phyloP scores from a whole-genome alignment of 2,329 filamentous ascomycete genomes.

The Trichoderma sp. region DNA sequence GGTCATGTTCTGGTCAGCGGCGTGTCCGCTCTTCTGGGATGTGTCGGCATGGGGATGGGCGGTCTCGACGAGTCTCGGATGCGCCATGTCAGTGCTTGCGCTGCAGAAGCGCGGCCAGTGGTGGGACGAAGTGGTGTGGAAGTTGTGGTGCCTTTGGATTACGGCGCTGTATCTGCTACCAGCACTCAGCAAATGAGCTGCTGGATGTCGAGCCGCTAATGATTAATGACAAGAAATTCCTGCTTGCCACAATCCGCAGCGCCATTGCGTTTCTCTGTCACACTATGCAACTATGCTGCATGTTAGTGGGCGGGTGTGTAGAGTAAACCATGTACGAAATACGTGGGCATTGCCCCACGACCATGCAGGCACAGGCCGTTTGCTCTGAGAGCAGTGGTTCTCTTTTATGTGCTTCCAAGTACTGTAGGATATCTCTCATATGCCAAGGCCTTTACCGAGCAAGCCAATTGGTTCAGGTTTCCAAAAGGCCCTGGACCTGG shows the following conservation, averaged over 20 bases:
- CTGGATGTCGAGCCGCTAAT: background rate
- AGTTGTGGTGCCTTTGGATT: slow-evolving; percentile 37
- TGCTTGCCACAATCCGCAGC: background rate
- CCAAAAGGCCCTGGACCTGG: slow-evolving; percentile 1
- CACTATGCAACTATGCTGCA: background rate
- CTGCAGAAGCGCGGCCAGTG: slow-evolving; percentile 30
- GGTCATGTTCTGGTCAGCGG: slow-evolving; percentile 31
- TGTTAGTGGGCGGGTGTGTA: background rate
- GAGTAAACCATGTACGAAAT: background rate
- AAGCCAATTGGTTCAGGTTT: slow-evolving; percentile 15
- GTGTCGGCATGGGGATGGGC: slow-evolving; percentile 20
- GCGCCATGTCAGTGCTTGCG: slow-evolving; percentile 28
- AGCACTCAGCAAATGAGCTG: slow-evolving; percentile 1
- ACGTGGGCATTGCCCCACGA: background rate
- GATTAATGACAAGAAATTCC: background rate
- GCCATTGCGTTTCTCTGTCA: background rate
- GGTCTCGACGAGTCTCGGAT: slow-evolving; percentile 25
- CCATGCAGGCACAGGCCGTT: slow-evolving; percentile 9
- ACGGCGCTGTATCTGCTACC: slow-evolving; percentile 33
- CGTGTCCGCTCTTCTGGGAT: slow-evolving; percentile 29
- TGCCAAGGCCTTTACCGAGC: background rate
- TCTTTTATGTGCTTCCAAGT: background rate
- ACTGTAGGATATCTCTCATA: background rate
- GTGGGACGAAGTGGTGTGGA: slow-evolving; percentile 34
- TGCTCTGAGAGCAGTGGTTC: background rate